A percentile compares a stretch with the other conserved stretches of the same genome.
These are phyloP conservation scores for Quercus mongolica DNA, from an alignment of 306 rosid species.

Conservation along the genomic window DNA sequence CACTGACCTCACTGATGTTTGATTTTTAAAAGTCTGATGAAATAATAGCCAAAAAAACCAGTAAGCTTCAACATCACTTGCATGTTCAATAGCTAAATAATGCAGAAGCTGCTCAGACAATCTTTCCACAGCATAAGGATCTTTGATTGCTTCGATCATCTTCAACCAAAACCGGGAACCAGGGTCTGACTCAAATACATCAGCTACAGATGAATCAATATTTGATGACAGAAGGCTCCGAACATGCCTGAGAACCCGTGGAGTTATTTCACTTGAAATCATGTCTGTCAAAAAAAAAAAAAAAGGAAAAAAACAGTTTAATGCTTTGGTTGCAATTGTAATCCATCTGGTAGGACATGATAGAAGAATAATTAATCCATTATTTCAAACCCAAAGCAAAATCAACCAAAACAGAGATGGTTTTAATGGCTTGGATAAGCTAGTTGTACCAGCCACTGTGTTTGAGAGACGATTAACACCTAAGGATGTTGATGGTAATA, in stretches of 20 bases:
- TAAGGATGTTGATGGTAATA: background rate
- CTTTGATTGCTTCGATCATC: slow-evolving; percentile 64
- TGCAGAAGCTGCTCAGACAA: slow-evolving; percentile 80
- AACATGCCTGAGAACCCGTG: slow-evolving; percentile 49
- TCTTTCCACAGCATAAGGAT: slow-evolving; percentile 70
- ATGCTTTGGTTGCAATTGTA: slow-evolving; percentile 20
- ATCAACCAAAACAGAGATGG: background rate
- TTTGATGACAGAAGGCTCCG: slow-evolving; percentile 43
- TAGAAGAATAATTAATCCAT: background rate
- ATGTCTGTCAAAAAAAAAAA: slow-evolving; percentile 43
- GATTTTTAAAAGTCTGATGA: slow-evolving; percentile 42
- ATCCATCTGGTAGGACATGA: slow-evolving; percentile 1
- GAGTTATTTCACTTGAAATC: slow-evolving; percentile 54
- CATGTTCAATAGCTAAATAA: slow-evolving; percentile 53
- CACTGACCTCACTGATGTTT: slow-evolving; percentile 68
- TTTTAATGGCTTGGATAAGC: background rate
- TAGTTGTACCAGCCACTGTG: background rate
- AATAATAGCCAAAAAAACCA: slow-evolving; percentile 90
- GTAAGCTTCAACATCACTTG: slow-evolving; percentile 73
- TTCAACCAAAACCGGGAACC: slow-evolving; percentile 69
- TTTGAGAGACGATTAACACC: background rate
- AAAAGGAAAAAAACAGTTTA: slow-evolving; percentile 12
- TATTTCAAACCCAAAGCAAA: background rate
- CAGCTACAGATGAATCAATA: slow-evolving; percentile 30
- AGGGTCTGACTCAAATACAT: slow-evolving; percentile 45